phyloP scores from a whole-genome alignment of 1,139 yeast species.

The Suhomyces chickasaworum region DNA sequence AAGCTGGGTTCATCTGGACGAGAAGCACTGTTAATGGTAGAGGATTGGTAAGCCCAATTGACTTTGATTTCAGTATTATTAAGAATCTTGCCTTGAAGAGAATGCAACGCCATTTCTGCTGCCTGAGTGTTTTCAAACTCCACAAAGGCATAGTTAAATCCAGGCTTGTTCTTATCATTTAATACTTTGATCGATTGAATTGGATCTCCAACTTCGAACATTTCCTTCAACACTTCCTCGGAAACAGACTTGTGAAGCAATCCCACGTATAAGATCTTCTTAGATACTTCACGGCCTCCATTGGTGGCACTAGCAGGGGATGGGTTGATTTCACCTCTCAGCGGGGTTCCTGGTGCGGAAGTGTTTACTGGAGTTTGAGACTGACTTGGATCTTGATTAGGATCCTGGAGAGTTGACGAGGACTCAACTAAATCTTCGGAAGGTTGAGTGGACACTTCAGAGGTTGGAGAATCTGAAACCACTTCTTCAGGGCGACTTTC shows the following conservation, averaged over 20 bases:
- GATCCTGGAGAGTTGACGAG: neutral
- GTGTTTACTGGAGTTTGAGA: neutral
- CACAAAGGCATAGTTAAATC: conserved; percentile 81
- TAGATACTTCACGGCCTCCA: conserved; percentile 81
- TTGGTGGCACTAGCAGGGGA: conserved; percentile 68
- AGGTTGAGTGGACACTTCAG: neutral
- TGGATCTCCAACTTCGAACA: conserved; percentile 64
- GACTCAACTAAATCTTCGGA: neutral
- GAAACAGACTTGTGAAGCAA: conserved; percentile 65
- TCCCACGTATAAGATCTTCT: conserved; percentile 75
- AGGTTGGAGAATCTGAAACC: neutral
- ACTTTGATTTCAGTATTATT: conserved; percentile 60
- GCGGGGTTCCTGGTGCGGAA: neutral
- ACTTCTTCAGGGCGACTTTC: neutral
- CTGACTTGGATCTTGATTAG: too few relatives aligned
- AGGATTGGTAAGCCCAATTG: conserved; percentile 83
- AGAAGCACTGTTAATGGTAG: conserved; percentile 51
- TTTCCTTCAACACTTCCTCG: conserved; percentile 61
- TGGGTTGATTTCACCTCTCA: neutral
- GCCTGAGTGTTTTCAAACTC: conserved; percentile 62
- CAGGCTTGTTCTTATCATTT: conserved; percentile 72
- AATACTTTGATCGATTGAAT: conserved; percentile 66
- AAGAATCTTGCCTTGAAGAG: conserved; percentile 58
- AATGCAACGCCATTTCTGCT: conserved; percentile 64
- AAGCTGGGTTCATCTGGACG: conserved; percentile 55